phyloP scores from a whole-genome alignment of 192 early-diverging fungal genomes.

The Coemansia sp. region DNA sequence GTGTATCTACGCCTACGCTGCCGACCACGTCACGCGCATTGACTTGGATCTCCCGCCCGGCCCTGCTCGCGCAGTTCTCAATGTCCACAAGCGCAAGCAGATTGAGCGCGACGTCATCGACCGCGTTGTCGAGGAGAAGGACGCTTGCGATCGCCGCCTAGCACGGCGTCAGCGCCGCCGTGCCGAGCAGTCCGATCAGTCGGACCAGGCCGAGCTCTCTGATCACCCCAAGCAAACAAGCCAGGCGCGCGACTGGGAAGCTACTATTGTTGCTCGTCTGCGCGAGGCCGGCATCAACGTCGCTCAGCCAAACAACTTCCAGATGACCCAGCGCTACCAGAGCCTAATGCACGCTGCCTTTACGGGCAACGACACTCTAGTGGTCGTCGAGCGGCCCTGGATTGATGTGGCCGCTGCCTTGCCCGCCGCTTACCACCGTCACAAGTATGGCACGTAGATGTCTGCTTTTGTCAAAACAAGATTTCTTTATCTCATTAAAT shows the following conservation, averaged over 20 bases:
- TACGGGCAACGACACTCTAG: slow-evolving; percentile 63
- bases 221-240: slow-evolving; percentile 6
- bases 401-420: slow-evolving; percentile 69
- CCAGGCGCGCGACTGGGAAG: slow-evolving; percentile 36
- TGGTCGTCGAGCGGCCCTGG: slow-evolving; percentile 86
- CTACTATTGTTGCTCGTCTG: slow-evolving; percentile 32
- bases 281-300: slow-evolving; percentile 47
- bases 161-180: slow-evolving; percentile 49
- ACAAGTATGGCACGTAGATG: slow-evolving; percentile 66
- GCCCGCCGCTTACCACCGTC: slow-evolving; percentile 75
- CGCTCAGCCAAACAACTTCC: slow-evolving; percentile 56
- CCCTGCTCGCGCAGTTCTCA: slow-evolving; percentile 49
- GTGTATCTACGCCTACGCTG: slow-evolving; percentile 64
- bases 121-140: slow-evolving; percentile 36
- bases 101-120: slow-evolving; percentile 43
- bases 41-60: slow-evolving; percentile 63
- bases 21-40: slow-evolving; percentile 63
- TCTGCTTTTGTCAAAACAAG: slow-evolving; percentile 1
- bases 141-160: slow-evolving; percentile 22
- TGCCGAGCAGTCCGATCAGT: slow-evolving; percentile 7
- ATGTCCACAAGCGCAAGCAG: slow-evolving; percentile 56
- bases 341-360: slow-evolving; percentile 76
- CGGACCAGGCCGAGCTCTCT: slow-evolving; percentile 4
- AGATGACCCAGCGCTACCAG: slow-evolving; percentile 74
- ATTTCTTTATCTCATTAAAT: no score